These are phyloP conservation scores for Saxophila tyrrhenica DNA, from an alignment of 495 filamentous ascomycete genomes.

Conservation along the genomic window DNA sequence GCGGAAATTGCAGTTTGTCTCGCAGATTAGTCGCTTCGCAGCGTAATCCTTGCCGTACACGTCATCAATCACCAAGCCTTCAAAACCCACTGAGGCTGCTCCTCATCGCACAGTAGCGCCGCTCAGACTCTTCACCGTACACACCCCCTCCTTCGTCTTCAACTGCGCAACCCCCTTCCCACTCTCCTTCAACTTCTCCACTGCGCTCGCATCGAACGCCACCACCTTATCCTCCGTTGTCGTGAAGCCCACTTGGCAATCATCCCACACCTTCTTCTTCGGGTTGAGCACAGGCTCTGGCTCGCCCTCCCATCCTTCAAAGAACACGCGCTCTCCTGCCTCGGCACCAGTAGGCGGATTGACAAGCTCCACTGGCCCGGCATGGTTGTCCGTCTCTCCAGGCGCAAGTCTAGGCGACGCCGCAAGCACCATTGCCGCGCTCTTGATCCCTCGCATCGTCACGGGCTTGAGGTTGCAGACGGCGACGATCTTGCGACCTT, in stretches of 20 bases:
- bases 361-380: constrained; percentile 86
- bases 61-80: too few relatives aligned
- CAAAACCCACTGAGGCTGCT: too few relatives aligned
- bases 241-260: constrained; percentile 83
- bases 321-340: constrained; percentile 78
- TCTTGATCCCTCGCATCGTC: constrained; percentile 97
- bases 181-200: constrained; percentile 44
- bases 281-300: constrained; percentile 89
- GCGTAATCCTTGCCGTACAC: too few relatives aligned
- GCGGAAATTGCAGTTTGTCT: too few relatives aligned
- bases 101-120: constrained; percentile 25
- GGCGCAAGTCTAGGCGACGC: constrained; percentile 70
- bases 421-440: constrained; percentile 87
- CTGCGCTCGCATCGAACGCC: constrained; percentile 55
- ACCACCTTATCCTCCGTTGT: constrained; percentile 72
- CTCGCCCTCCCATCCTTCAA: constrained; percentile 88
- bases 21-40: too few relatives aligned
- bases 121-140: constrained; percentile 28
- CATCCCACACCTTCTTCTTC: constrained; percentile 99
- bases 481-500: constrained; percentile 82
- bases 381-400: constrained; percentile 72
- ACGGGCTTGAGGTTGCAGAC: constrained; percentile 98
- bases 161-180: constrained; percentile 27
- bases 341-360: constrained; percentile 65
- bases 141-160: constrained; percentile 31